A percentile compares a stretch with the other conserved stretches of the same genome.
These are phyloP conservation scores for Podospora pseudocomata DNA, from an alignment of 495 filamentous ascomycete species.

Conservation along the genomic window DNA sequence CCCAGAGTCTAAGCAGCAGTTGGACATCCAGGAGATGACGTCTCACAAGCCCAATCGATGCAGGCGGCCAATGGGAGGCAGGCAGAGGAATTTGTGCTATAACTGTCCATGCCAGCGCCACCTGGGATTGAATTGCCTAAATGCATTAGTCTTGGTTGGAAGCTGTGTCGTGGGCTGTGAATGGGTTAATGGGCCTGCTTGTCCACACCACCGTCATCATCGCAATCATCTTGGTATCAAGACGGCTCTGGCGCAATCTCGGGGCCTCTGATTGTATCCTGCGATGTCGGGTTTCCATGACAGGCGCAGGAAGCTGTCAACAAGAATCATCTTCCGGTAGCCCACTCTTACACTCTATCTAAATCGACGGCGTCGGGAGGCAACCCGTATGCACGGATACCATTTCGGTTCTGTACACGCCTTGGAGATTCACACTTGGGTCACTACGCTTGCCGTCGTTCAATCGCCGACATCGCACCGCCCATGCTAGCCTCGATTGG, in stretches of 20 bases:
- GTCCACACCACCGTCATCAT: neutral
- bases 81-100: neutral
- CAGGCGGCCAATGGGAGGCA: neutral
- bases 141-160: neutral
- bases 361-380: slow-evolving; percentile 5
- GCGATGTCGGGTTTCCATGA: neutral
- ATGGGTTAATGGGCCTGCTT: neutral
- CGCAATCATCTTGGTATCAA: neutral
- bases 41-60: neutral
- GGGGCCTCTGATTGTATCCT: neutral
- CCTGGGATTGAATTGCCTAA: neutral
- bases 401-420: neutral
- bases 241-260: neutral
- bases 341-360: neutral
- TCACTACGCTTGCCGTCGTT: neutral
- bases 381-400: slow-evolving; percentile 1
- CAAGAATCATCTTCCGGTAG: neutral
- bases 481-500: slow-evolving; percentile 3
- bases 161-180: neutral
- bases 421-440: neutral
- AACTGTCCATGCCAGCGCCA: neutral
- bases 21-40: neutral
- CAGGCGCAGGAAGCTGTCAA: neutral
- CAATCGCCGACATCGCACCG: slow-evolving; percentile 29
- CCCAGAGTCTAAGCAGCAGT: neutral